phyloP scores from a whole-genome alignment of 495 filamentous ascomycete genomes.

The Annulohypoxylon maeteangense region DNA sequence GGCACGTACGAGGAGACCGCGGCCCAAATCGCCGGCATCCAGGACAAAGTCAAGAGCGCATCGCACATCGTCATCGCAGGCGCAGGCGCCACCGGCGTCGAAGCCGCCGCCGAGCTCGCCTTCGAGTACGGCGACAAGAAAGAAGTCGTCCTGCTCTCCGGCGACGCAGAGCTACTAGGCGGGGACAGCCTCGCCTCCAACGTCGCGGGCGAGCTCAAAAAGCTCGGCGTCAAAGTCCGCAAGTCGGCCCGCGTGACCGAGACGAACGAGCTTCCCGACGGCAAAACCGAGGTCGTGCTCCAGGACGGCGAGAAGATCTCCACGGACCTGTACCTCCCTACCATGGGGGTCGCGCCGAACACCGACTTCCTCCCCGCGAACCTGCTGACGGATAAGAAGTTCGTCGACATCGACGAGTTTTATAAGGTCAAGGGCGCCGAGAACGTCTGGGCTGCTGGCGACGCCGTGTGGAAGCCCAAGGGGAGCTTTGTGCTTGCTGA shows the following conservation, averaged over 20 bases:
- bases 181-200: slow-evolving; percentile 49
- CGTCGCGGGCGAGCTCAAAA: slow-evolving; percentile 57
- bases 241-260: slow-evolving; percentile 51
- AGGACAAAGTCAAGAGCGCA: slow-evolving; percentile 48
- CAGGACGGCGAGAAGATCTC: slow-evolving; percentile 52
- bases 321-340: slow-evolving; percentile 72
- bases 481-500: slow-evolving; percentile 59
- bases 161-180: slow-evolving; percentile 53
- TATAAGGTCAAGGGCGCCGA: slow-evolving; percentile 58
- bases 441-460: slow-evolving; percentile 65
- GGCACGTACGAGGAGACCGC: slow-evolving; percentile 52
- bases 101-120: slow-evolving; percentile 56
- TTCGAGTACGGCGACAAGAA: slow-evolving; percentile 59
- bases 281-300: slow-evolving; percentile 54
- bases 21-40: slow-evolving; percentile 42
- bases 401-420: slow-evolving; percentile 66
- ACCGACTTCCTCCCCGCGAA: slow-evolving; percentile 64
- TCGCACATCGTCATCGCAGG: slow-evolving; percentile 58
- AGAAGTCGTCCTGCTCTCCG: slow-evolving; percentile 61
- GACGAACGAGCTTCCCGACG: slow-evolving; percentile 35
- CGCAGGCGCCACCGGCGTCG: slow-evolving; percentile 56
- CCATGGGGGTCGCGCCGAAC: slow-evolving; percentile 70
- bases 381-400: slow-evolving; percentile 61
- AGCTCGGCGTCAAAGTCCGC: slow-evolving; percentile 62
- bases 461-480: slow-evolving; percentile 59